Base-by-base conservation (phyloP, 805 yeast genomes). In the Isabelozyma gotoi region DNA sequence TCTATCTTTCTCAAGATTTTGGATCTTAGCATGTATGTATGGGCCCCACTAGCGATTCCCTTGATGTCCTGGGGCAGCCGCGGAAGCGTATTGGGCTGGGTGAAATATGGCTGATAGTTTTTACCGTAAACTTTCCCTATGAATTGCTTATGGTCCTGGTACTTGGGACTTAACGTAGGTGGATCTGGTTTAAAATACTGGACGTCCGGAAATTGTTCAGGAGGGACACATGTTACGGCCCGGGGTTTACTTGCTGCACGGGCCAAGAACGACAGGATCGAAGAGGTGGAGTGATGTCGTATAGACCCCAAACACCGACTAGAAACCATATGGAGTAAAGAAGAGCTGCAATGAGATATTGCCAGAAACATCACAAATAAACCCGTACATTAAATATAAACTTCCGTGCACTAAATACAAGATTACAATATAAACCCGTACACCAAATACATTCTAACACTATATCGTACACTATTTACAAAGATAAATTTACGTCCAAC, bases 41-140 rank as follows among this genome's bases (percentile, higher is more conserved):
- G 60, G 1, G 52, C 65, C 0, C 49, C 46, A 3, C 52, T 40
- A 42, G 63, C 69, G 7, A 69, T 50, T 2, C 76, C 76, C 24
- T 51, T 57, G 20, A 71, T 71, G 35, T 71, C 74, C 12, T 10
- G 29, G n/a, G 14, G 40, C 15, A 19, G 24, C 4, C 7, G 46
- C 34, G 11, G 40, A 21, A 17, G 33, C 17, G 33, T 5, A 36
- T 19, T 29, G 36, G 12, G 37, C 16, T 6, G 40, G 40, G 12
- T n/a, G 18, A n/a, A 34, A 40, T 18, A 8, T 8, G 11, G 39
- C 19, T 8, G 15, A 21, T 11, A 34, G 38, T 12, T 32, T 33
- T 34, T 34, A n/a, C 18, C n/a, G 15, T 41, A 41, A 15, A 36
- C 18, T 14, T 44, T 27, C 16, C 38, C 38, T 18, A 41, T 2